Percentiles rank a stretch among this genome's conserved stretches.
phyloP scores from a whole-genome alignment of 129 eudicot genomes.

The Lactuca saligna region DNA sequence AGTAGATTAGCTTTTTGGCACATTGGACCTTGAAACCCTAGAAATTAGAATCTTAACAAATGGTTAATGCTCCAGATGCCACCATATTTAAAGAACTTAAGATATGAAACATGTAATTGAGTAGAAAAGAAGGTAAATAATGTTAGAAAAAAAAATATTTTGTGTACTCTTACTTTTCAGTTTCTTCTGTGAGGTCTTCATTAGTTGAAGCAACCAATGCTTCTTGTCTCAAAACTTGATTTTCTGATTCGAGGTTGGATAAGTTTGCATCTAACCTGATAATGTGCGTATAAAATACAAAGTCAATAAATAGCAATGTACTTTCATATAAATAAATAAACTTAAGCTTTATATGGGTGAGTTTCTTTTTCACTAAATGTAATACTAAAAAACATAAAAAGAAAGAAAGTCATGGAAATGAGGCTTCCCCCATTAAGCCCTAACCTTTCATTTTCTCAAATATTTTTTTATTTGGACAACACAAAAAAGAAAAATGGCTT shows the following conservation, averaged over 20 bases:
- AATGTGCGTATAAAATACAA: slow-evolving; percentile 18
- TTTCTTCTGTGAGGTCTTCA: slow-evolving; percentile 72
- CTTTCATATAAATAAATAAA: background rate
- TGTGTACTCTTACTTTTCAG: slow-evolving; percentile 60
- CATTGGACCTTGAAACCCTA: too few species aligned
- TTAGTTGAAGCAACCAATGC: slow-evolving; percentile 74
- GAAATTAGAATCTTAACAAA: too few species aligned
- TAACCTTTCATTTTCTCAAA: background rate
- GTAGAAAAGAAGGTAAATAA: background rate
- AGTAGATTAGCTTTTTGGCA: too few species aligned
- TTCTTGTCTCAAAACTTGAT: slow-evolving; percentile 94
- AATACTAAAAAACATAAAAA: too few species aligned
- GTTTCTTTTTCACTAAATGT: too few species aligned
- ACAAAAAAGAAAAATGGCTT: background rate
- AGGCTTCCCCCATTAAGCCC: too few species aligned
- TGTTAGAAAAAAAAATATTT: background rate
- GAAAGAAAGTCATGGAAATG: too few species aligned
- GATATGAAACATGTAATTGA: background rate
- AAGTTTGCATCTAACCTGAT: slow-evolving; percentile 78
- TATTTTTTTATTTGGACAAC: too few species aligned
- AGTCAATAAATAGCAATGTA: slow-evolving; percentile 21
- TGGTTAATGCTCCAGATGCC: too few species aligned
- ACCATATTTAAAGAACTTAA: too few species aligned
- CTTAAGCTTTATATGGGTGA: too few species aligned
- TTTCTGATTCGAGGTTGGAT: slow-evolving; percentile 93